Percentiles rank a stretch among this genome's conserved stretches.
Conservation (phyloP, 2,329 filamentous ascomycete genomes). For the Claviceps paspali region DNA sequence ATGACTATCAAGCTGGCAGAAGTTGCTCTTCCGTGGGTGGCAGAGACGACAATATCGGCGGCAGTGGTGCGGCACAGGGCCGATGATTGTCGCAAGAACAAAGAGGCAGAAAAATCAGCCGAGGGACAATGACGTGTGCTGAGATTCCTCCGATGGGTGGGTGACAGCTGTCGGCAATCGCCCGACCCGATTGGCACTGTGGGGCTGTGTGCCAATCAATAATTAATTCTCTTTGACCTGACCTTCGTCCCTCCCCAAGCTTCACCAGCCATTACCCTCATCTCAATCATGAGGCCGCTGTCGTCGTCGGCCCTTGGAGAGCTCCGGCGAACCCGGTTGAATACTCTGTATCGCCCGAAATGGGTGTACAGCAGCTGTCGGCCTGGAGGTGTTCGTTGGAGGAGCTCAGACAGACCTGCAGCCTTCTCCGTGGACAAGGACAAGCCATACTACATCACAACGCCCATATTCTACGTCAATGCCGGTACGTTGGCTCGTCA, state of each 20-base stretch:
- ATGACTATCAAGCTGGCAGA: no score
- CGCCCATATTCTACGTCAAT: slow-evolving; percentile 98
- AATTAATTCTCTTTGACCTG: background rate
- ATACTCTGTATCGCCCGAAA: slow-evolving; percentile 7
- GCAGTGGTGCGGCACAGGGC: background rate
- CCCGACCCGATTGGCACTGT: background rate
- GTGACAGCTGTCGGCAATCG: background rate
- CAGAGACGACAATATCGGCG: background rate
- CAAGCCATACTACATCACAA: slow-evolving; percentile 92
- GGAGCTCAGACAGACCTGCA: slow-evolving; percentile 14
- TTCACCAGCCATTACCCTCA: background rate
- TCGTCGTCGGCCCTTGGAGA: slow-evolving; percentile 13
- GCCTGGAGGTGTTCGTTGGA: slow-evolving; percentile 15
- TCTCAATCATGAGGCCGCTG: slow-evolving; percentile 14
- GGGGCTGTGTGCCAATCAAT: no score
- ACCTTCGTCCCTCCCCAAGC: background rate
- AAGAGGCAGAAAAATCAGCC: no score
- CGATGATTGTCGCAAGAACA: no score
- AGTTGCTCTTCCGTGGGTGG: no score
- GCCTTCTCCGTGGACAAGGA: slow-evolving; percentile 8
- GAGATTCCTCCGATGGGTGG: no score
- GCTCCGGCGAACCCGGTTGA: slow-evolving; percentile 10
- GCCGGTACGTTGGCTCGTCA: slow-evolving; percentile 50
- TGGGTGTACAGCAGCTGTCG: slow-evolving; percentile 17
- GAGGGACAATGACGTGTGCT: no score